Conservation (phyloP, 1,284 basidiomycete genomes). For the Pascua guehoae region DNA sequence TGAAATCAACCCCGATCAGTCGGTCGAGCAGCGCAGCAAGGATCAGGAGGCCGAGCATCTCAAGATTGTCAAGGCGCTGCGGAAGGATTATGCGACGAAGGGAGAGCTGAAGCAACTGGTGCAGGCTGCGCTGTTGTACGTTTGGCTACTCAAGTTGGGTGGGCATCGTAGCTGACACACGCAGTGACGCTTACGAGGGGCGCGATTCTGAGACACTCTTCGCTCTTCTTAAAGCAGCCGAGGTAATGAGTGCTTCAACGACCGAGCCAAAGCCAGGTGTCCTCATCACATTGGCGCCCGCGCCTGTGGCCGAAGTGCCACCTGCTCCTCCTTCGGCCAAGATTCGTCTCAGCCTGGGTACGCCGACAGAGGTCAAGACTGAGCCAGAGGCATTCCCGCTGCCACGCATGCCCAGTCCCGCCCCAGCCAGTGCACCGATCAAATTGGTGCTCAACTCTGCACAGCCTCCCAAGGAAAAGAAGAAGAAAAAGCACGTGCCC, state of each 20-base stretch:
- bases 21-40: constrained; percentile 24
- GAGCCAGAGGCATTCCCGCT: constrained; percentile 22
- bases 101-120: constrained; percentile 65
- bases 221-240: constrained; percentile 86
- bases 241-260: constrained; percentile 76
- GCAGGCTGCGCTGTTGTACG: constrained; percentile 30
- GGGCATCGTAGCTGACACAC: constrained; percentile 1
- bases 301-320: constrained; percentile 64
- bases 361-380: constrained; percentile 14
- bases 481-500: constrained; percentile 55
- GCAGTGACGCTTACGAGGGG: constrained; percentile 45
- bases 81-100: constrained; percentile 72
- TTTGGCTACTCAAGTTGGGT: constrained; percentile 4
- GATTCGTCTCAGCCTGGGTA: constrained; percentile 33
- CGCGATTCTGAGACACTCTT: constrained; percentile 84
- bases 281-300: constrained; percentile 69
- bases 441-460: constrained; percentile 41
- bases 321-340: constrained; percentile 41
- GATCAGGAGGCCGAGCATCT: constrained; percentile 49
- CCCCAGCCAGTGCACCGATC: constrained; percentile 14
- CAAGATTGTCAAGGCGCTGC: constrained; percentile 66
- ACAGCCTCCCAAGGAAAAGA: constrained; percentile 25
- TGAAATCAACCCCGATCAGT: constrained; percentile 22
- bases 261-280: constrained; percentile 83
- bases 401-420: neutral